Conservation (phyloP, 805 yeast genomes). For the Pichia phayaonensis region DNA sequence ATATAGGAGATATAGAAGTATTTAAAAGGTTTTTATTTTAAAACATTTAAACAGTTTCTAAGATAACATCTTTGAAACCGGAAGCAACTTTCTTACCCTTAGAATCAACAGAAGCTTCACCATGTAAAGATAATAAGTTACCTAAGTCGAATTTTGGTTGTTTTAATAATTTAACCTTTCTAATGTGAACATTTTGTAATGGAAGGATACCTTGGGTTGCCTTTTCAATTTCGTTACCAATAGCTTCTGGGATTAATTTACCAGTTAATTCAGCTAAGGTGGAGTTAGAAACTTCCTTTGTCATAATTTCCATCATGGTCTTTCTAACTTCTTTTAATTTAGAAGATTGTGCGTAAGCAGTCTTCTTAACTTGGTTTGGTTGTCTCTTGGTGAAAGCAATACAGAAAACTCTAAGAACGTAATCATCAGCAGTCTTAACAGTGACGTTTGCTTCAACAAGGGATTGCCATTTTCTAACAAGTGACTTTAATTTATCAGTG, state of each 20-base stretch:
- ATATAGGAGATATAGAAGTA: constrained; percentile 10
- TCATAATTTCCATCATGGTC: constrained; percentile 92
- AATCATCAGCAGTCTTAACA: constrained; percentile 96
- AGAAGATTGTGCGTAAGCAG: constrained; percentile 96
- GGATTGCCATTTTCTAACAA: constrained; percentile 99
- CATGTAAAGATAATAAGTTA: constrained; percentile 92
- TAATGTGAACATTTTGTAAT: constrained; percentile 96
- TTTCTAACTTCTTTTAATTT: constrained; percentile 96
- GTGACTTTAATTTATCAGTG: constrained; percentile 92
- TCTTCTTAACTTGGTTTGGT: constrained; percentile 94
- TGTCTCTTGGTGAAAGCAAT: constrained; percentile 98
- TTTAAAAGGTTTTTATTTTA: not conserved
- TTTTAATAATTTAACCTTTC: constrained; percentile 97
- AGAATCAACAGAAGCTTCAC: constrained; percentile 90
- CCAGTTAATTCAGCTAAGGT: constrained; percentile 95
- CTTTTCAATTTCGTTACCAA: constrained; percentile 97
- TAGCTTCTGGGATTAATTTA: constrained; percentile 97
- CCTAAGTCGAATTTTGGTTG: constrained; percentile 99
- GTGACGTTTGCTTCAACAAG: constrained; percentile 97
- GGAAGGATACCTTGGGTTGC: constrained; percentile 93
- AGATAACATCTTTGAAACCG: constrained; percentile 98
- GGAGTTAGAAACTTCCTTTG: constrained; percentile 90
- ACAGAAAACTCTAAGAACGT: constrained; percentile 92
- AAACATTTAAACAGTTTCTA: constrained; percentile 79
- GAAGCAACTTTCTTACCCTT: constrained; percentile 93